These are phyloP conservation scores for Colletotrichum tabaci DNA, from an alignment of 2,329 filamentous ascomycete species.

Conservation along the genomic window DNA sequence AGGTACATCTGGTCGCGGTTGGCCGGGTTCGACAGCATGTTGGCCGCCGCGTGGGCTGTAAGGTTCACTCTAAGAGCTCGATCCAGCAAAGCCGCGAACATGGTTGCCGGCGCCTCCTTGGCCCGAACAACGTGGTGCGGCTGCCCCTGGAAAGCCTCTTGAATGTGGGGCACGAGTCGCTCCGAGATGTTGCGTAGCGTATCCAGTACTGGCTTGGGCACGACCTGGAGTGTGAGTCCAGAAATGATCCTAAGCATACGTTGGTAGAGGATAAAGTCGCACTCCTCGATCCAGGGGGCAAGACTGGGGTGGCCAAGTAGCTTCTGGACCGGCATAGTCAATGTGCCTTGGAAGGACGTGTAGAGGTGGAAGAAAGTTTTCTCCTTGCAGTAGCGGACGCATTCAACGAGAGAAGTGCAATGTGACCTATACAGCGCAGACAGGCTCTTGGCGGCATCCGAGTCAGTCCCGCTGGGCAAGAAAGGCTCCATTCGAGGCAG, in stretches of 20 bases:
- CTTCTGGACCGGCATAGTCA: constrained; percentile 97
- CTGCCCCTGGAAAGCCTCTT: constrained; percentile 86
- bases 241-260: constrained; percentile 95
- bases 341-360: constrained; percentile 93
- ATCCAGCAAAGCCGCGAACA: constrained; percentile 89
- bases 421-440: constrained; percentile 93
- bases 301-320: constrained; percentile 86
- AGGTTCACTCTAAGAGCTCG: constrained; percentile 92
- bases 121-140: constrained; percentile 89
- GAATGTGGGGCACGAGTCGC: constrained; percentile 84
- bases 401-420: constrained; percentile 95
- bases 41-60: constrained; percentile 93
- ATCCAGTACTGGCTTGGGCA: constrained; percentile 88
- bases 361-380: constrained; percentile 97
- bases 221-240: constrained; percentile 89
- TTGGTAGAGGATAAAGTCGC: constrained; percentile 95
- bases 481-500: constrained; percentile 91
- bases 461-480: constrained; percentile 85
- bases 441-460: constrained; percentile 88
- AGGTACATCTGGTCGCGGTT: constrained; percentile 96
- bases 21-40: constrained; percentile 89
- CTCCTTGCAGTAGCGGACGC: constrained; percentile 95
- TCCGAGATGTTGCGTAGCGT: constrained; percentile 90
- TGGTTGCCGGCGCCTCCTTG: constrained; percentile 88
- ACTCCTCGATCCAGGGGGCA: constrained; percentile 94